phyloP scores from a whole-genome alignment of 2,329 filamentous ascomycete species.

The Knufia petricola region DNA sequence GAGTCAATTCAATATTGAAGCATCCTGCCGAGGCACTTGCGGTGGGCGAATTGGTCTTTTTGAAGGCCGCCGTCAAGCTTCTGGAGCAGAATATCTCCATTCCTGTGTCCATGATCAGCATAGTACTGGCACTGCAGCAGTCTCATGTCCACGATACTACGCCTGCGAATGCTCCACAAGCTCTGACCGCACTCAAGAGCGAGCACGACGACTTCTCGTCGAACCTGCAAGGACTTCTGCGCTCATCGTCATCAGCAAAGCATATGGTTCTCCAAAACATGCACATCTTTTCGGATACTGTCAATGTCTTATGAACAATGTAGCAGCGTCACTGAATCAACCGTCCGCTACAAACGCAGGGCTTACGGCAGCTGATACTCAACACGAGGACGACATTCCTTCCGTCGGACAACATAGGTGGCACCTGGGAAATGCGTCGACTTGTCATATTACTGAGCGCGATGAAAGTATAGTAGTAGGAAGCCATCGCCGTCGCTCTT shows the following conservation, averaged over 20 bases:
- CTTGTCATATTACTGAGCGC: not conserved
- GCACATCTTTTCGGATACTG: not conserved
- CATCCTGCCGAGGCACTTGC: constrained; percentile 16
- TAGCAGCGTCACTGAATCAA: not conserved
- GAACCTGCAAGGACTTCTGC: not conserved
- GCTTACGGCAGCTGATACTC: no score
- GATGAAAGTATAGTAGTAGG: not conserved
- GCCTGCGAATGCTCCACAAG: not conserved
- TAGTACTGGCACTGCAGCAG: constrained; percentile 19
- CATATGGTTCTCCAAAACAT: not conserved
- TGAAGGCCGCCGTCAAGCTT: constrained; percentile 16
- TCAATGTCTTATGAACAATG: not conserved
- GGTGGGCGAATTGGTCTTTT: constrained; percentile 17
- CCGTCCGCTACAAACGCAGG: not conserved
- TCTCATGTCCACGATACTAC: constrained; percentile 8
- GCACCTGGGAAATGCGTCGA: not conserved
- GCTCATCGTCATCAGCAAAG: not conserved
- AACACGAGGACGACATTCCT: not conserved
- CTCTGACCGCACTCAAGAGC: not conserved
- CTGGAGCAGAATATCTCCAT: constrained; percentile 12
- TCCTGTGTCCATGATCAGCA: constrained; percentile 19
- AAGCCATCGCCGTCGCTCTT: not conserved
- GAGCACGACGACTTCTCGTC: not conserved
- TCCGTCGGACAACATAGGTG: not conserved
- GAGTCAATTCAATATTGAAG: constrained; percentile 11